A percentile compares a stretch with the other conserved stretches of the same genome.
These are phyloP conservation scores for Trichoderma erinaceum DNA, from an alignment of 495 filamentous ascomycete genomes.

Conservation along the genomic window DNA sequence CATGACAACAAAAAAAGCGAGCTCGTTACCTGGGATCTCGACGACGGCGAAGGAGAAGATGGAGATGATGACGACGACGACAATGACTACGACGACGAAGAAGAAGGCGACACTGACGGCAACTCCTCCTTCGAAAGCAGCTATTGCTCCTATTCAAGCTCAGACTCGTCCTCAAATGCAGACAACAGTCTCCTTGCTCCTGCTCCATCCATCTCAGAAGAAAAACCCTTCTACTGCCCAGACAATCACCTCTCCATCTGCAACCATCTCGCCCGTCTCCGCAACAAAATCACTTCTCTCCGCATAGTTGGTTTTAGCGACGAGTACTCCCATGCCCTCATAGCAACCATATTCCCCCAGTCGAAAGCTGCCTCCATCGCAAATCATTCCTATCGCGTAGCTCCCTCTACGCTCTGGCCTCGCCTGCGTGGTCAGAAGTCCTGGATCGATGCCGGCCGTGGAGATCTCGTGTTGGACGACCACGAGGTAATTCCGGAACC, in stretches of 20 bases:
- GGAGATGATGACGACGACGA: neutral
- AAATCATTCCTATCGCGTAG: neutral
- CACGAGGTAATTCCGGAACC: neutral
- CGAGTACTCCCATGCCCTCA: constrained; percentile 20
- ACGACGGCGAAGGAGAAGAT: neutral
- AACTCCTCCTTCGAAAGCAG: neutral
- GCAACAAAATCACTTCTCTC: constrained; percentile 20
- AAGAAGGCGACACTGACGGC: neutral
- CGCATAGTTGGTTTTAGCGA: constrained; percentile 25
- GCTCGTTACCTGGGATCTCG: neutral
- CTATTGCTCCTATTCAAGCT: neutral
- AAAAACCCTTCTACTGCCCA: constrained; percentile 16
- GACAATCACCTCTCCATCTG: constrained; percentile 22
- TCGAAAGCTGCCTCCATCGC: neutral
- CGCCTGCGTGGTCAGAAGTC: constrained; percentile 14
- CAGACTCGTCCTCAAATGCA: neutral
- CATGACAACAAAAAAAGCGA: neutral
- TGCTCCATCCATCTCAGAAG: neutral
- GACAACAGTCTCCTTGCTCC: neutral
- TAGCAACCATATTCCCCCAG: constrained; percentile 18
- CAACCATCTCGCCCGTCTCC: constrained; percentile 23
- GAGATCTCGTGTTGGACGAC: constrained; percentile 2
- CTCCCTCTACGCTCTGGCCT: constrained; percentile 14
- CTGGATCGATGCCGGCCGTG: constrained; percentile 6
- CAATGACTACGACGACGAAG: neutral